Base-by-base conservation (phyloP, 192 early-diverging fungal genomes). In the Backusella psychrophila region DNA sequence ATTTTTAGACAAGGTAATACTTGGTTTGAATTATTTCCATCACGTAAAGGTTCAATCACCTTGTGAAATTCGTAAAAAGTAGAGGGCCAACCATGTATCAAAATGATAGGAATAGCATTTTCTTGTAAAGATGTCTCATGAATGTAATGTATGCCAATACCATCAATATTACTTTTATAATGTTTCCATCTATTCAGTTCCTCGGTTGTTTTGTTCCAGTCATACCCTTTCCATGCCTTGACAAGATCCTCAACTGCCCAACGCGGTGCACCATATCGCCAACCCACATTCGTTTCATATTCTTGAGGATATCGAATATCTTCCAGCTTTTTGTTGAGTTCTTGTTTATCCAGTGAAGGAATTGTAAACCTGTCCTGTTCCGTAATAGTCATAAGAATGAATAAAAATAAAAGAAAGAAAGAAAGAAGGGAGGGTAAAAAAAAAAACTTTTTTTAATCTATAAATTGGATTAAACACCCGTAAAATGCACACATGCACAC, bases 21-120 rank as follows among this genome's bases (percentile, higher is more conserved):
- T 59, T 72, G 70, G 3, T 53, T 59, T 1, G 49, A 42, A 36
- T 66, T 38, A 21, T 23, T 52, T 44, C 70, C 76, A 21, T 87
- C 77, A 15, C 52, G 74, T 9, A 91, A 73, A 66, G 77, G 66
- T 39, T 80, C 71, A 15, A 90, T 82, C 4, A 87, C 70, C 34
- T 91, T 84, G 29, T 80, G 77, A 74, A 91, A 92, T 69, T 91
- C 90, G 36, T 84, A 85, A 82, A 89, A 90, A 4, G 80, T 76
- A 3, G 89, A 87, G 2, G 89, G 91, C 89, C 90, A 92, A 2
- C 91, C 90, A 80, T 91, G 91, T 21, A 87, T 76, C 49, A 91
- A 76, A 14, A 92, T 35, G 26, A 92, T 53, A 1, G 91, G 89
- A 31, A 82, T 81, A 1, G 79, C 71, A 2, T 76, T 26, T 17